Conservation (phyloP, 257 asterid species). For the Cordia subcordata region DNA sequence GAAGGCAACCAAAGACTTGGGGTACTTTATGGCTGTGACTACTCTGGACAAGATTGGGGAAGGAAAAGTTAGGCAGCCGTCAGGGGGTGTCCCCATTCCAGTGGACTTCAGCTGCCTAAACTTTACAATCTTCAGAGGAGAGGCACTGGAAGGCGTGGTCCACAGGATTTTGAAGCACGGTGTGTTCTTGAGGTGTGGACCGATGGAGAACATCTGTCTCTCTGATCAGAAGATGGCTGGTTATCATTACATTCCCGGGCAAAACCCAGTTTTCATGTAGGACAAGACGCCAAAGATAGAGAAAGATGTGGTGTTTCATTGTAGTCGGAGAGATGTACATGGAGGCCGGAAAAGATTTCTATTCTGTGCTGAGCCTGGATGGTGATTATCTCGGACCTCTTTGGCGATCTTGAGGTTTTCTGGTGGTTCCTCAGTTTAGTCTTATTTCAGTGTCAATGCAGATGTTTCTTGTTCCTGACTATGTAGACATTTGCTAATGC, state of each 20-base stretch:
- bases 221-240: conserved; percentile 61
- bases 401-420: conserved; percentile 2
- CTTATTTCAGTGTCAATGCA: too few relatives aligned
- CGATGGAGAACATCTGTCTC: conserved; percentile 52
- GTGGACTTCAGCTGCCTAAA: conserved; percentile 69
- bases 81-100: conserved; percentile 63
- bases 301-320: conserved; percentile 31
- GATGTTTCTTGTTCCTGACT: too few relatives aligned
- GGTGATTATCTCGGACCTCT: conserved; percentile 76
- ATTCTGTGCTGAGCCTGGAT: conserved; percentile 62
- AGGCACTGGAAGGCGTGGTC: conserved; percentile 59
- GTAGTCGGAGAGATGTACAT: conserved; percentile 62
- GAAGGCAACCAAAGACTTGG: conserved; percentile 54
- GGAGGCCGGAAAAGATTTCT: conserved; percentile 63
- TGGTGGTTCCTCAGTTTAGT: too few relatives aligned
- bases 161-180: conserved; percentile 66
- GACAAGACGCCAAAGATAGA: conserved; percentile 38
- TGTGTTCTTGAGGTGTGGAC: conserved; percentile 62
- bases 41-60: conserved; percentile 59
- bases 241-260: conserved; percentile 52
- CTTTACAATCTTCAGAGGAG: conserved; percentile 74
- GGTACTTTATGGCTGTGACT: conserved; percentile 60
- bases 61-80: conserved; percentile 42
- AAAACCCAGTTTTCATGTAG: conserved; percentile 47
- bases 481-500: too few relatives aligned